Evolutionary conservation across 2,329 filamentous ascomycete genomes (phyloP), one percentile per base, ranked within the genome.

Genomic region (Xylariales sp.): DNA sequence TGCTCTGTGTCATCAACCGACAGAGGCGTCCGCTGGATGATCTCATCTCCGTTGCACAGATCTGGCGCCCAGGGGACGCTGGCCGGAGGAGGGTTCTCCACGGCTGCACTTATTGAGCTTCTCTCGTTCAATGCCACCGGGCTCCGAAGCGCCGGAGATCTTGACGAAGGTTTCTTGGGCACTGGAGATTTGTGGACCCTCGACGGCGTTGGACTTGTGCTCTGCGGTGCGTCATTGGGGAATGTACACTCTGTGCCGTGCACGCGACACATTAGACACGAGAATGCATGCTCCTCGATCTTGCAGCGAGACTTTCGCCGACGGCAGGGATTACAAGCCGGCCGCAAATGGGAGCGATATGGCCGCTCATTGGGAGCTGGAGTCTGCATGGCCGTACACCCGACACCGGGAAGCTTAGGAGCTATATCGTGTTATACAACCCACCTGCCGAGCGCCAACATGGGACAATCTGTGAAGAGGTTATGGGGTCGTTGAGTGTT

Each of bases 231-330:
- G 7, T 23, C 18, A 61, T n/a, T 60, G 24, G 73, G 72, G 38
- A 76, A 78, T 33, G 69, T 63, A 41, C 77, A 81, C 17, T 76
- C 69, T 5, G 74, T 76, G 7, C 70, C 68, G 47, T 80, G 74
- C 15, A 75, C 70, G 27, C 69, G 69, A 53, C 78, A 82, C 51
- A 80, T 66, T 7, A 78, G 56, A 48, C 78, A 82, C 6, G 66
- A 65, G 36, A 70, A 60, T 2, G 70, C 66, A 5, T 67, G 65
- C 12, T 71, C 58, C 48, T 78, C 75, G 19, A 76, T 69, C 14
- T 76, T 78, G 52, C 78, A 82, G 46, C 78, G 67, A 3, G 76
- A 78, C 53, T 81, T 81, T 42, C 78, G 69, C 42, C 70, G 70
- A 37, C 78, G 68, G 50, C 78, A 83, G 12, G 76, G 61, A 37